These are phyloP conservation scores for Apiotrichum mycotoxinovorans DNA, from an alignment of 1,284 basidiomycete species.

Conservation along the genomic window DNA sequence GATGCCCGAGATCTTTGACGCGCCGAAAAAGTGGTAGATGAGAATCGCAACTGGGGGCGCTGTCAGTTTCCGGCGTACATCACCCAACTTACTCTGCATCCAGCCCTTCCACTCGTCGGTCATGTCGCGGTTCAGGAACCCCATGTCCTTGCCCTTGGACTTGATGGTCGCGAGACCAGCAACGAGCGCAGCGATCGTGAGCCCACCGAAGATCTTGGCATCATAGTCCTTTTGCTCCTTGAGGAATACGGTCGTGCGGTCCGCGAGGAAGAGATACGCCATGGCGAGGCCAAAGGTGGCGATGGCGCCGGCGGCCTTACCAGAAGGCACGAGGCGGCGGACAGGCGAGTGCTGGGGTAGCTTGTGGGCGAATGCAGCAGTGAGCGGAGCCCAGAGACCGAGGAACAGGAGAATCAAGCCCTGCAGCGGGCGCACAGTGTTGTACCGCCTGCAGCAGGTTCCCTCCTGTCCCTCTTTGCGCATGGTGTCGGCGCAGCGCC, in stretches of 20 bases:
- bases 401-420: conserved; percentile 57
- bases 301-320: conserved; percentile 50
- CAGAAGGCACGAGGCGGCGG: conserved; percentile 50
- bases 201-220: conserved; percentile 62
- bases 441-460: conserved; percentile 77
- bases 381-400: conserved; percentile 59
- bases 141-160: conserved; percentile 66
- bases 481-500: conserved; percentile 71
- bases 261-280: conserved; percentile 67
- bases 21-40: conserved; percentile 83
- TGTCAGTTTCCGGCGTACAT: not conserved
- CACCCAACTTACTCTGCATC: conserved; percentile 75
- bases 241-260: conserved; percentile 74
- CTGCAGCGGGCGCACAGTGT: conserved; percentile 63
- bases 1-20: conserved; percentile 79
- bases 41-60: conserved; percentile 66
- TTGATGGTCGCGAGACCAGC: conserved; percentile 65
- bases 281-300: conserved; percentile 64
- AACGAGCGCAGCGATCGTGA: conserved; percentile 58
- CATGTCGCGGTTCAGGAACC: conserved; percentile 82
- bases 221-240: conserved; percentile 84
- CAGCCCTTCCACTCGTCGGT: conserved; percentile 95
- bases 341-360: conserved; percentile 31
- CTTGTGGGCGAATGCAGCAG: conserved; percentile 48
- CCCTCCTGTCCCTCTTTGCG: conserved; percentile 69